Evolutionary conservation across 2,329 filamentous ascomycete genomes (phyloP).

Genomic region (Fusarium camptoceras): DNA sequence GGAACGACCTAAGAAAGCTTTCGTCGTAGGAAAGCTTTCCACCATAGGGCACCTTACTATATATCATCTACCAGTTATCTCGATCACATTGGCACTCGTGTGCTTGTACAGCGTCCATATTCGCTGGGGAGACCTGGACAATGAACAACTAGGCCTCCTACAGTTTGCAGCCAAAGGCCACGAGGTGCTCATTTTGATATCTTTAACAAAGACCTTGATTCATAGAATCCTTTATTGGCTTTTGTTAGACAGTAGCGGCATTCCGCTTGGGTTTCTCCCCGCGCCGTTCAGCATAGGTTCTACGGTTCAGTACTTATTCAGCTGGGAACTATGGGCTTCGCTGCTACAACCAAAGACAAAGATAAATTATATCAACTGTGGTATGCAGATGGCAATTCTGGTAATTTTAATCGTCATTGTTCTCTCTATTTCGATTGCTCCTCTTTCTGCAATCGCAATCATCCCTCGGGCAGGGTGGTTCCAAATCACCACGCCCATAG

Average conservation of each 20-base stretch:
- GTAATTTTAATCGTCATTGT: too few relatives aligned
- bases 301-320: background rate
- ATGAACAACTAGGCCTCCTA: background rate
- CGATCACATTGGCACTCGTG: background rate
- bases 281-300: background rate
- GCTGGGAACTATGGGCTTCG: background rate
- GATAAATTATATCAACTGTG: too few relatives aligned
- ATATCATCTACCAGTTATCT: background rate
- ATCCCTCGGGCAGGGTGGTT: background rate
- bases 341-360: background rate
- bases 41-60: background rate
- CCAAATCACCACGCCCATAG: background rate
- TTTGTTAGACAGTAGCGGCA: background rate
- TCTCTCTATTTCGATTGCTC: background rate
- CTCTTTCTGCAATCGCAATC: background rate
- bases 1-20: background rate
- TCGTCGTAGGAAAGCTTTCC: background rate
- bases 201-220: background rate
- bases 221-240: background rate
- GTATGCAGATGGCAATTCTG: too few relatives aligned
- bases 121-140: background rate
- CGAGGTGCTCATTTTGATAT: background rate
- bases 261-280: background rate
- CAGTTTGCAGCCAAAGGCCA: constrained; percentile 4
- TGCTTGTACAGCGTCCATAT: background rate